Conservation (phyloP, 208 protist species). For the Tetramitus jugosus region DNA sequence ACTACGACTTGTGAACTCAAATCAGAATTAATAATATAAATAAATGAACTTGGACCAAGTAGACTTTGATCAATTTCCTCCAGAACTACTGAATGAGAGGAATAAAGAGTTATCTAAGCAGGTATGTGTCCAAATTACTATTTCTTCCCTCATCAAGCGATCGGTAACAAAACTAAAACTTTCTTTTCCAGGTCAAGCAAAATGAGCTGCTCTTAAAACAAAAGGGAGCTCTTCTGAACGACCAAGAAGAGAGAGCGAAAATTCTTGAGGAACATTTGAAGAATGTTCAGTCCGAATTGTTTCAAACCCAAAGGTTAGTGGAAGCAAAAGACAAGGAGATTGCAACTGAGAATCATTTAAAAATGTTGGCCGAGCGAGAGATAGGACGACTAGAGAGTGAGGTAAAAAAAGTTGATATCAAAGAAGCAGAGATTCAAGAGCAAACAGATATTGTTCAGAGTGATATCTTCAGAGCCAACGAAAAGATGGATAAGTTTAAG, state of each 20-base stretch:
- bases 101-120: no score
- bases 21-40: no score
- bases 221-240: constrained; percentile 57
- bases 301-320: constrained; percentile 68
- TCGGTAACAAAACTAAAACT: no score
- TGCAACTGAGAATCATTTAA: constrained; percentile 77
- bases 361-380: constrained; percentile 69
- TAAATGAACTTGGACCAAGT: no score
- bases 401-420: constrained; percentile 43
- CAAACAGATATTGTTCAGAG: constrained; percentile 56
- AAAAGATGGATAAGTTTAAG: constrained; percentile 76
- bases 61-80: no score
- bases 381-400: constrained; percentile 57
- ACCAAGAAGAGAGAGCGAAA: constrained; percentile 61
- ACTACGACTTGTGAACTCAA: no score
- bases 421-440: constrained; percentile 55
- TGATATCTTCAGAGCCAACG: constrained; percentile 72
- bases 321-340: constrained; percentile 76
- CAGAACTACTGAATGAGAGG: no score
- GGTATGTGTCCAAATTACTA: no score
- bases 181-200: constrained; percentile 68
- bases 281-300: constrained; percentile 72
- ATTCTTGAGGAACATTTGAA: constrained; percentile 77
- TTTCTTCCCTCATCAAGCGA: no score
- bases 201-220: constrained; percentile 67